These are phyloP conservation scores for Dendrobium officinale DNA, from an alignment of 106 monocot species.

Conservation along the genomic window DNA sequence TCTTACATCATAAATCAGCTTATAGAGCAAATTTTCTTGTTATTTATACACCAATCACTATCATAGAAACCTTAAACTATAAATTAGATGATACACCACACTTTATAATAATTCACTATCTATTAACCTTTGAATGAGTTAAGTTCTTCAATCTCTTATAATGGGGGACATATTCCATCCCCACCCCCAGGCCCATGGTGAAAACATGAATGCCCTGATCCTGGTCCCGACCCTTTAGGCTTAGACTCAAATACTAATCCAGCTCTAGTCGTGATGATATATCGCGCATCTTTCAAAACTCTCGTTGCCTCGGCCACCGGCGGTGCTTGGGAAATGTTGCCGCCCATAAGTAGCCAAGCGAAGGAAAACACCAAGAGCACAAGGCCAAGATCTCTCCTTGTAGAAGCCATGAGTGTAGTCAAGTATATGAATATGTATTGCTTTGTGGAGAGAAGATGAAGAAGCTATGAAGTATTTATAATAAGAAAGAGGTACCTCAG, in stretches of 20 bases:
- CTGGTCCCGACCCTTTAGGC: background rate
- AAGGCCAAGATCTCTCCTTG: background rate
- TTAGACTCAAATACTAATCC: background rate
- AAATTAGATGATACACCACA: too few species aligned
- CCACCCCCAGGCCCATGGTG: background rate
- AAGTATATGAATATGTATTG: too few species aligned
- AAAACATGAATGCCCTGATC: background rate
- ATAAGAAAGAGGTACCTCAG: too few species aligned
- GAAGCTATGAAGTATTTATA: too few species aligned
- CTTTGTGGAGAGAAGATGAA: too few species aligned
- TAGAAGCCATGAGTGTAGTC: background rate
- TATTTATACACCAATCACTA: too few species aligned
- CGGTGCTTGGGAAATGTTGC: background rate
- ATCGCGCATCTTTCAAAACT: background rate
- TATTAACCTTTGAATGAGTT: too few species aligned
- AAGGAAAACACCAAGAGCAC: background rate
- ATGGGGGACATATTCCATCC: background rate
- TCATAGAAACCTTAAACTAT: too few species aligned
- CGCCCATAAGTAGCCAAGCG: background rate
- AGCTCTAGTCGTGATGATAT: background rate
- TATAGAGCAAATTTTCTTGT: too few species aligned
- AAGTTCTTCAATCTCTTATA: background rate
- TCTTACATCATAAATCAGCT: too few species aligned
- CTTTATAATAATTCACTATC: too few species aligned
- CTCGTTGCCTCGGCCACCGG: background rate